Percentiles rank a stretch among this genome's conserved stretches.
phyloP scores from a whole-genome alignment of 306 rosid species.

The Psophocarpus tetragonolobus region DNA sequence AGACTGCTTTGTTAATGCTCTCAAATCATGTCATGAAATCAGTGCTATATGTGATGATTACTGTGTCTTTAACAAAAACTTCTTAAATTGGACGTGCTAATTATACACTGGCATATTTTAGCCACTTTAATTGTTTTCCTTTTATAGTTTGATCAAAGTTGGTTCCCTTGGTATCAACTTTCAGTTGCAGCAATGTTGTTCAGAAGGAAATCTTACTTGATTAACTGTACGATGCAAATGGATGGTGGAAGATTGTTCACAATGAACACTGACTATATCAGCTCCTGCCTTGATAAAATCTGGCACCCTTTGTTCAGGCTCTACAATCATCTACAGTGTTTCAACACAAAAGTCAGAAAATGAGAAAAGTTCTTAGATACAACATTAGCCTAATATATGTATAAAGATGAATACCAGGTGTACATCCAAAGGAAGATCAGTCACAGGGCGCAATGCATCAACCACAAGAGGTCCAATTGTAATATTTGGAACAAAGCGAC shows the following conservation, averaged over 20 bases:
- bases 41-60: constrained; percentile 1
- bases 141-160: constrained; percentile 8
- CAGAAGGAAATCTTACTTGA: constrained; percentile 58
- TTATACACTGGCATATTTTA: not conserved
- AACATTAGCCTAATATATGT: not conserved
- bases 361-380: constrained; percentile 31
- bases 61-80: not conserved
- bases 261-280: constrained; percentile 93
- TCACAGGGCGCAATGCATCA: constrained; percentile 96
- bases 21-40: not conserved
- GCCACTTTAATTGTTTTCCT: not conserved
- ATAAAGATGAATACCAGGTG: constrained; percentile 73
- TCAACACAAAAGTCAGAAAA: constrained; percentile 38
- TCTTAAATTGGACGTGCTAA: constrained; percentile 24
- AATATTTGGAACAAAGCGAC: constrained; percentile 98
- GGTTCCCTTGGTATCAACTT: constrained; percentile 10
- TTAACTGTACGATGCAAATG: constrained; percentile 93
- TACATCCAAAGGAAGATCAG: constrained; percentile 98
- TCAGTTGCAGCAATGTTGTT: constrained; percentile 20
- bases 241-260: constrained; percentile 93
- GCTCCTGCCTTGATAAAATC: constrained; percentile 99
- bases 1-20: constrained; percentile 1
- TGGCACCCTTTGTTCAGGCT: constrained; percentile 95
- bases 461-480: constrained; percentile 98
- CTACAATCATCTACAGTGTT: constrained; percentile 86